A percentile compares a stretch with the other conserved stretches of the same genome.
Conservation (phyloP, 2,329 filamentous ascomycete species). For the Aspergillus calidoustus region DNA sequence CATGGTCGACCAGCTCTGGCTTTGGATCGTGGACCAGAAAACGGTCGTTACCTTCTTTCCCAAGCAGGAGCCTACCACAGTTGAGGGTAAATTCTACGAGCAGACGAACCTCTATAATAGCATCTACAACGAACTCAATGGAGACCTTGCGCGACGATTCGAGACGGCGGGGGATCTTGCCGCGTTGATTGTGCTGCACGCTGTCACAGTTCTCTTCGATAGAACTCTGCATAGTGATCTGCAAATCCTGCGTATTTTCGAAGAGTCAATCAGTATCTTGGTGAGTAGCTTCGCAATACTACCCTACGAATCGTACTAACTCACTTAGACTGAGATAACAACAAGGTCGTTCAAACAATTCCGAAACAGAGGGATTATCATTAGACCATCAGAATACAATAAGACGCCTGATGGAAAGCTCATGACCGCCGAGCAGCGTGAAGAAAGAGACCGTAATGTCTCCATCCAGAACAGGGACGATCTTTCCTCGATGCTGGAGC, state of each 20-base stretch:
- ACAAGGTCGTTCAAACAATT: conserved; percentile 67
- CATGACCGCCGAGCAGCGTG: conserved; percentile 38
- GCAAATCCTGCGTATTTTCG: conserved; percentile 68
- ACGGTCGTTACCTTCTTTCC: conserved; percentile 42
- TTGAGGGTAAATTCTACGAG: conserved; percentile 39
- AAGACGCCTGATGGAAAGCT: conserved; percentile 33
- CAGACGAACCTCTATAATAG: conserved; percentile 66
- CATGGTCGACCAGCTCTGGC: conserved; percentile 71
- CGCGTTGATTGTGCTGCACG: conserved; percentile 65
- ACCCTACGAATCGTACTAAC: background rate
- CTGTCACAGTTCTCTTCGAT: conserved; percentile 65
- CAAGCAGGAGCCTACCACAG: conserved; percentile 39
- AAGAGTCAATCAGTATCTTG: conserved; percentile 67
- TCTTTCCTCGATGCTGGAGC: conserved; percentile 65
- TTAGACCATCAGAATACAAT: conserved; percentile 41
- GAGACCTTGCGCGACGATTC: conserved; percentile 65
- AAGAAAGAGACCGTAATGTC: conserved; percentile 53
- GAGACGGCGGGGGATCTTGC: conserved; percentile 67
- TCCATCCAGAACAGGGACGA: conserved; percentile 66
- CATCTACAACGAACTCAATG: conserved; percentile 69
- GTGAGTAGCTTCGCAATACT: conserved; percentile 41
- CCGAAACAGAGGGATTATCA: conserved; percentile 61
- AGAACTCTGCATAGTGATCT: conserved; percentile 64
- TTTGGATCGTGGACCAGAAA: conserved; percentile 49
- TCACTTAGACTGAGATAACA: conserved; percentile 61